These are phyloP conservation scores for Saccharomycopsis fermentans DNA, from an alignment of 805 yeast species.

Conservation along the genomic window DNA sequence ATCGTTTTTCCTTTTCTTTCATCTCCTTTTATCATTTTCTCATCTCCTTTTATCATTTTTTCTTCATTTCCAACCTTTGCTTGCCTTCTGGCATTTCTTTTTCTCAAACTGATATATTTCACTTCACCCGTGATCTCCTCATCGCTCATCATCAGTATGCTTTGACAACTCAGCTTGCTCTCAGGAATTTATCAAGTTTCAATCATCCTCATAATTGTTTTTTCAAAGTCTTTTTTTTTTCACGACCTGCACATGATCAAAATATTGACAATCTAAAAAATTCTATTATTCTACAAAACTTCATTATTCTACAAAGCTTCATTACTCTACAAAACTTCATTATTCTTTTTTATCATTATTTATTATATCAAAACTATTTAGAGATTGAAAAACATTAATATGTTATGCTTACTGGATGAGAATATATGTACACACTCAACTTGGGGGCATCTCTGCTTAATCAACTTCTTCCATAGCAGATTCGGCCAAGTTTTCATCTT, in stretches of 20 bases:
- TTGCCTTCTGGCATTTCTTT: not conserved
- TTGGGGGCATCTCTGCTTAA: slow-evolving; percentile 41
- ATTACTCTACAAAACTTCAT: too few species aligned
- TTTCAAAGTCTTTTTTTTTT: too few species aligned
- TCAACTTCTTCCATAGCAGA: slow-evolving; percentile 99
- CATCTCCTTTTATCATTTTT: not conserved
- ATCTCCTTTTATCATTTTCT: not conserved
- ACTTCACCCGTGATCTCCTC: not conserved
- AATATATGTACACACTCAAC: not conserved
- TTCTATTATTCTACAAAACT: too few species aligned
- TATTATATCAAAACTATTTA: not conserved
- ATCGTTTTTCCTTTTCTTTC: too few species aligned
- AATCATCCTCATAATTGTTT: too few species aligned
- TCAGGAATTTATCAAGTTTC: too few species aligned
- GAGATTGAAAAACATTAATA: not conserved
- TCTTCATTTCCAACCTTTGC: too few species aligned
- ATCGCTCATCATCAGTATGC: not conserved
- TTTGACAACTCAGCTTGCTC: too few species aligned
- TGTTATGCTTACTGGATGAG: not conserved
- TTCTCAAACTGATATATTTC: not conserved
- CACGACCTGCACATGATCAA: too few species aligned
- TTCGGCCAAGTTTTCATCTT: slow-evolving; percentile 68
- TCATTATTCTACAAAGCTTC: too few species aligned
- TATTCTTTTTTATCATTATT: not conserved
- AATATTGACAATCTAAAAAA: too few species aligned